Base-by-base conservation (phyloP, 441 rosid species). In the Bocquillonia castaneifolia region DNA sequence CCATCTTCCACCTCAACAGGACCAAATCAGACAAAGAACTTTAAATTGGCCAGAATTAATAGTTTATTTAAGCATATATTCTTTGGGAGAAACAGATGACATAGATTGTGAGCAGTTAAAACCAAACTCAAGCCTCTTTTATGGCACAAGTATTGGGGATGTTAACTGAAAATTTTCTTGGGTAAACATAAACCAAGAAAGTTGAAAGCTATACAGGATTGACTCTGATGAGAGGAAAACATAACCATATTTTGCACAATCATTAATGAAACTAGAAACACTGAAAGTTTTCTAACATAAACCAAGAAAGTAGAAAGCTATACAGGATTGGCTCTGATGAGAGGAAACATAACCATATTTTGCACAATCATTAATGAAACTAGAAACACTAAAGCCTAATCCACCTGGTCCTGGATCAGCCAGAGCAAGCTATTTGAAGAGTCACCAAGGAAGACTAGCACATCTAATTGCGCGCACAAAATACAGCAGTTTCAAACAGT, bases 271-370 rank as follows among this genome's bases (percentile, higher is more conserved):
- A 54, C 13, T 4, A 31, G 20, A 42, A 32, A 36, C 40, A 4
- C 20, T 8, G 25, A 25, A 50, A 64, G 58, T 39, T 59, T 31
- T 37, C n/a, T 72, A 67, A 39, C 22, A 13, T 8, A 42, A 55
- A n/a, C 20, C 56, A 42, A 14, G 2, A 17, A 22, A 52, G 42
- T 7, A 51, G 44, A 28, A 26, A 31, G 37, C 20, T 23, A 6
- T 26, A 26, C 10, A 12, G 2, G 5, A 32, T 6, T 14, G 44
- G 36, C 32, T 47, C 9, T 12, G 34, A 44, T 58, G 31, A 13
- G 13, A 58, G 45, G 44, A 0, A 58, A 45, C 6, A 17, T 2
- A 56, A 5, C n/a, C 9, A 44, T 44, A 5, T 25, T 45, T 34
- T 55, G 17, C 9, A 18, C 53, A 20, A 31, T 47, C 28, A 15